phyloP scores from a whole-genome alignment of 805 yeast genomes.

The Teunomyces pallodes region DNA sequence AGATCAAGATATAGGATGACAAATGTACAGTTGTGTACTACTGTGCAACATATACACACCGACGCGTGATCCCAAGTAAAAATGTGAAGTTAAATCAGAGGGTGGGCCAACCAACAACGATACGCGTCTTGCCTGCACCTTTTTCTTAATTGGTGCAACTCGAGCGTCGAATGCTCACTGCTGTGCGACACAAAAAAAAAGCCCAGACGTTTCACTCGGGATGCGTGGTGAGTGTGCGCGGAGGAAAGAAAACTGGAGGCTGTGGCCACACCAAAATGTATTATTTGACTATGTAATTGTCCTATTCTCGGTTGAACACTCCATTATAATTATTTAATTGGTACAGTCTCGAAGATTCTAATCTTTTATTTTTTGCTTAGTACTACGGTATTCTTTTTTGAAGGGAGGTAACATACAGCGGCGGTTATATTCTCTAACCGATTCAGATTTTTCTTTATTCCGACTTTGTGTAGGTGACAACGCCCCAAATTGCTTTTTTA shows the following conservation, averaged over 20 bases:
- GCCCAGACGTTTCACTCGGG: not conserved
- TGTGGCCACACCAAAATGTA: not conserved
- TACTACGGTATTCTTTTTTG: not conserved
- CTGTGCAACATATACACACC: not conserved
- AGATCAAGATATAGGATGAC: not conserved
- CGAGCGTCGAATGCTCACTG: not conserved
- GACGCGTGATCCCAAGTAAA: not conserved
- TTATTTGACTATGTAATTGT: not conserved
- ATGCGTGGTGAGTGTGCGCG: not conserved
- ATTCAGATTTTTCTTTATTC: not conserved
- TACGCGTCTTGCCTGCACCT: not conserved
- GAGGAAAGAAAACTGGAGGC: not conserved
- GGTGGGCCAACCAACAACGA: conserved; percentile 2
- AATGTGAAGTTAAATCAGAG: not conserved
- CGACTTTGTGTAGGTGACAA: conserved; percentile 1
- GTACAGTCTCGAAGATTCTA: not conserved
- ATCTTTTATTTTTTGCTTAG: not conserved
- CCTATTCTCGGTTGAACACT: not conserved
- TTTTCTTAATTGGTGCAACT: not conserved
- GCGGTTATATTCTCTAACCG: not conserved
- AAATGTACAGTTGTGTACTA: not conserved
- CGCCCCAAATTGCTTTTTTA: conserved; percentile 1
- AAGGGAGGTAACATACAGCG: not conserved
- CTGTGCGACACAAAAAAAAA: not conserved
- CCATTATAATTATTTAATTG: not conserved